Conservation (phyloP, 2,329 filamentous ascomycete species). For the Teratosphaeria epicoccoides region DNA sequence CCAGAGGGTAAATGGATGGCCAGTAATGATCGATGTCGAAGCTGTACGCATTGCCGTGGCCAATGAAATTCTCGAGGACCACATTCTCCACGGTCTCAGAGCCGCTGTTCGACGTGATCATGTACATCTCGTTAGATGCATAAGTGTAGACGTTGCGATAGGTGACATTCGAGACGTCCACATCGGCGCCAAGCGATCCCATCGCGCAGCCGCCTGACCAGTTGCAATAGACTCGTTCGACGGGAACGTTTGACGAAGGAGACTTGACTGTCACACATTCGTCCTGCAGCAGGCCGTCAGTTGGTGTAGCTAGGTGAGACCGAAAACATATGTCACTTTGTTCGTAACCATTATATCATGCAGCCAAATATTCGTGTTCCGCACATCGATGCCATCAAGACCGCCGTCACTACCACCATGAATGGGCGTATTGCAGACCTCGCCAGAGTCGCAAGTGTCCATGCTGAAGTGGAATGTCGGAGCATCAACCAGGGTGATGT, state of each 20-base stretch:
- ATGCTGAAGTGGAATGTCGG: slow-evolving; percentile 42
- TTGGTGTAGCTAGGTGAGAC: neutral
- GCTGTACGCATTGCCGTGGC: slow-evolving; percentile 49
- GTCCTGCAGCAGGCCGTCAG: slow-evolving; percentile 20
- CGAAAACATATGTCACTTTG: slow-evolving; percentile 31
- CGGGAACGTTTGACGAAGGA: slow-evolving; percentile 43
- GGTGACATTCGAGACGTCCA: slow-evolving; percentile 41
- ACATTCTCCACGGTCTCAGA: slow-evolving; percentile 42
- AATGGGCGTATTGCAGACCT: slow-evolving; percentile 47
- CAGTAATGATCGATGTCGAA: slow-evolving; percentile 47
- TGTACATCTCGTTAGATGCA: slow-evolving; percentile 51
- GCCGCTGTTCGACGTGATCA: slow-evolving; percentile 50
- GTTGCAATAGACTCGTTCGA: slow-evolving; percentile 53
- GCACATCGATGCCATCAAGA: slow-evolving; percentile 48
- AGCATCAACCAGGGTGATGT: slow-evolving; percentile 39
- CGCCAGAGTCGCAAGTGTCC: slow-evolving; percentile 42
- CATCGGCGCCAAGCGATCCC: slow-evolving; percentile 42
- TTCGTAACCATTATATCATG: slow-evolving; percentile 53
- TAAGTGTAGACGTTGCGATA: slow-evolving; percentile 50
- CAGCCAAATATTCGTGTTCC: slow-evolving; percentile 45
- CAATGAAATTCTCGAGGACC: slow-evolving; percentile 48
- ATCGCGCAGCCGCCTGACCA: slow-evolving; percentile 49
- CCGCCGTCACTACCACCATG: slow-evolving; percentile 43
- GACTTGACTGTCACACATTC: slow-evolving; percentile 50
- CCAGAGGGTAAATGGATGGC: slow-evolving; percentile 31